Percentiles rank a stretch among this genome's conserved stretches.
phyloP scores from a whole-genome alignment of 805 yeast genomes.

The Saccharomycopsis schoenii region DNA sequence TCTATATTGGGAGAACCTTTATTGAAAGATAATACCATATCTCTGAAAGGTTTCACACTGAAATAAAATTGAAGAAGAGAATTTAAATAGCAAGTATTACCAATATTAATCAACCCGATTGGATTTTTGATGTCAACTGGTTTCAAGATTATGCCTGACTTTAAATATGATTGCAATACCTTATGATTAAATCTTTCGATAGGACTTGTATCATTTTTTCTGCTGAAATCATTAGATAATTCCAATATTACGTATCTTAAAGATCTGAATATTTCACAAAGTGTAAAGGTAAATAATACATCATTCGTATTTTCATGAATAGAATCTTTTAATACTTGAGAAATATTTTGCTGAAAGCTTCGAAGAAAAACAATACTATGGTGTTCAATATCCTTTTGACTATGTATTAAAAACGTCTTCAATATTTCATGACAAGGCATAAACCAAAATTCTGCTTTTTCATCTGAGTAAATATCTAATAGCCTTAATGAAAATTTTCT shows the following conservation, averaged over 20 bases:
- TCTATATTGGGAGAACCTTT: constrained; percentile 22
- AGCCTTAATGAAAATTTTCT: neutral
- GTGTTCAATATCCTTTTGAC: neutral
- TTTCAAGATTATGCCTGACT: constrained; percentile 7
- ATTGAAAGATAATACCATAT: constrained; percentile 49
- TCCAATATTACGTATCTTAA: neutral
- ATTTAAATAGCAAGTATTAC: constrained; percentile 91
- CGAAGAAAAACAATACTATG: neutral
- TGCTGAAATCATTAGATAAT: neutral
- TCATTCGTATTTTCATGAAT: neutral
- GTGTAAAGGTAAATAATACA: neutral
- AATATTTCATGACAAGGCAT: neutral
- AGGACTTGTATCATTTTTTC: neutral
- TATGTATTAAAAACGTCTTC: neutral
- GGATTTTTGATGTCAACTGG: constrained; percentile 41
- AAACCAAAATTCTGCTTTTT: neutral
- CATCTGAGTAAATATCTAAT: neutral
- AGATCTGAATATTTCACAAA: neutral
- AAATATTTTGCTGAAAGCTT: neutral
- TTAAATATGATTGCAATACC: constrained; percentile 3
- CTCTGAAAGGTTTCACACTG: constrained; percentile 72
- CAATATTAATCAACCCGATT: constrained; percentile 86
- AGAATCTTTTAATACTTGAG: neutral
- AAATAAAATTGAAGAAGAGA: constrained; percentile 86
- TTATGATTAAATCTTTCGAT: neutral